Base-by-base conservation (phyloP, 1,139 yeast genomes). In the Debaryomycetaceae sp. region DNA sequence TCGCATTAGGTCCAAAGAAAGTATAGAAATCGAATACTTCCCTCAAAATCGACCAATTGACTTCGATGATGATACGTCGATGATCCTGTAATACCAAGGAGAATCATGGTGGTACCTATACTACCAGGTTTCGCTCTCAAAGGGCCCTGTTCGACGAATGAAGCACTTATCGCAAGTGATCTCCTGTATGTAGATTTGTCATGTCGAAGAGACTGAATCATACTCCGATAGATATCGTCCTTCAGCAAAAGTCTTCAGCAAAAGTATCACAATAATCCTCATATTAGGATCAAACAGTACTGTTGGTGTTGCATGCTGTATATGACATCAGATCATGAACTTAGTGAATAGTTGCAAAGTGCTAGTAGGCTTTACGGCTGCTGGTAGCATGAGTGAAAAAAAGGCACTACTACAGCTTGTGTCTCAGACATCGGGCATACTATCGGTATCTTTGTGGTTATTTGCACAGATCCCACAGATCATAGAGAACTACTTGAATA, bases 381-480 rank as follows among this genome's bases (percentile, higher is more conserved):
- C 31, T 27, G 31, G 4, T 27, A 27, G 11, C 31, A 11, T 8
- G 8, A 27, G 8, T 11, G 31, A 27, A 27, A 27, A 27, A 11
- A 27, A 2, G 31, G 31, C 11, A 27, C 31, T 27, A 27, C 8
- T 27, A 7, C 8, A 27, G 13, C 13, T 29, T 17, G 42, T 57
- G 14, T 58, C 63, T 9, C 52, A 52, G 41, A 40, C 51, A 3
- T 47, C 59, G 17, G 70, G 71, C 1, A 54, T 62, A 20, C 46
- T 64, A 5, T 66, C 72, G 17, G 51, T 67, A 29, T 55, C 61
- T 11, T 56, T 84, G 35, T 89, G 96, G 86, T 69, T 89, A 36
- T 81, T 89, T 53, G 95, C 96, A 1, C 91, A 87, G 60, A 65
- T 88, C 14, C 97, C 97, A 0, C 98, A 90, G 60, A 81, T 88